Conservation (phyloP, 2,329 filamentous ascomycete species). For the Monosporascus sp. region DNA sequence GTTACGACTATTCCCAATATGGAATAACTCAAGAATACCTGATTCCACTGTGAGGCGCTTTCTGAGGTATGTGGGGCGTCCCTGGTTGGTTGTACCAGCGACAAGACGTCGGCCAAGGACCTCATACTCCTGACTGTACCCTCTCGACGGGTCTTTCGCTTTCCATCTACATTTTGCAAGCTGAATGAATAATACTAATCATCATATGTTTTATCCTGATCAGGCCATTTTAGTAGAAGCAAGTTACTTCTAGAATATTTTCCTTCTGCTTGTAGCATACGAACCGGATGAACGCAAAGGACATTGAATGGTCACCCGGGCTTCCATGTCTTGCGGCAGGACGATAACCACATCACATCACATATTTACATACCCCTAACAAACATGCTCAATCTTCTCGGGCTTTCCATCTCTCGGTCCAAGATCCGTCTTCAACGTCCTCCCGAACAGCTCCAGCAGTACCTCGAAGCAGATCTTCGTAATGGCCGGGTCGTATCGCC, state of each 20-base stretch:
- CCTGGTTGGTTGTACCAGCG: background rate
- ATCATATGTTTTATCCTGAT: background rate
- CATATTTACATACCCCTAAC: constrained; percentile 36
- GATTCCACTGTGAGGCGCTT: background rate
- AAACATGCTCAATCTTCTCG: constrained; percentile 66
- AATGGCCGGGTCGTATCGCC: constrained; percentile 85
- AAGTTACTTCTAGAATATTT: no score
- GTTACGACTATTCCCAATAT: background rate
- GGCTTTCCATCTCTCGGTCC: constrained; percentile 59
- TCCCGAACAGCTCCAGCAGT: constrained; percentile 76
- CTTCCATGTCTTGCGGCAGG: no score
- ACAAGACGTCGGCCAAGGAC: background rate
- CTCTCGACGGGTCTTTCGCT: background rate
- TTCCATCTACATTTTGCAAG: background rate
- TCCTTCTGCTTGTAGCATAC: no score
- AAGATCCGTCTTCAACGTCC: constrained; percentile 72
- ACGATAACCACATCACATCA: no score
- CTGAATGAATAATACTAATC: no score
- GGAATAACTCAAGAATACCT: background rate
- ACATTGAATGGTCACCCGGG: no score
- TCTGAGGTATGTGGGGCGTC: background rate
- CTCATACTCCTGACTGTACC: background rate
- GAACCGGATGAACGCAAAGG: no score
- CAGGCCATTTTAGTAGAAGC: no score
- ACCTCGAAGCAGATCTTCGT: constrained; percentile 88